Conservation (phyloP, 768 basidiomycete genomes). For the Boletales sp. region DNA sequence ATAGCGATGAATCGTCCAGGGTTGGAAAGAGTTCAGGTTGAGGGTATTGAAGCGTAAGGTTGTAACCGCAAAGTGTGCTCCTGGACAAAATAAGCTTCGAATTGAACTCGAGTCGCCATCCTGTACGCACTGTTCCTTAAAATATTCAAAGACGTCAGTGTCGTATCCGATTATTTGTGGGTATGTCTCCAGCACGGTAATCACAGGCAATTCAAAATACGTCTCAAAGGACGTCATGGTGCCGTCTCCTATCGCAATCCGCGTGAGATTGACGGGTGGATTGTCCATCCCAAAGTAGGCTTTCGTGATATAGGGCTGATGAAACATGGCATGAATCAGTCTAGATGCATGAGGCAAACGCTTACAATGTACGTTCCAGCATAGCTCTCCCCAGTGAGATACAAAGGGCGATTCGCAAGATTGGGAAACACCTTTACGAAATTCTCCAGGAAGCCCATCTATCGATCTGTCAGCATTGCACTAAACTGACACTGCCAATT, state of each 20-base stretch:
- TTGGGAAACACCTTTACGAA: constrained; percentile 72
- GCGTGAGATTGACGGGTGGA: constrained; percentile 65
- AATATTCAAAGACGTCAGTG: constrained; percentile 61
- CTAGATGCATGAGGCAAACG: not conserved
- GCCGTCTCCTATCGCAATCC: constrained; percentile 69
- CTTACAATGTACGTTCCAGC: constrained; percentile 65
- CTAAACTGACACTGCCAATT: too few species aligned
- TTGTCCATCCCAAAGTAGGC: constrained; percentile 56
- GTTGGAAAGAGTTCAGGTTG: constrained; percentile 50
- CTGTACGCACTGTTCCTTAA: constrained; percentile 51
- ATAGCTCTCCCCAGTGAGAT: constrained; percentile 74
- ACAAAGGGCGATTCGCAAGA: constrained; percentile 59
- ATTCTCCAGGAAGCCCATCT: constrained; percentile 71
- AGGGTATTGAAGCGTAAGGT: constrained; percentile 67
- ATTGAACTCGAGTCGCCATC: too few species aligned
- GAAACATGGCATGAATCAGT: not conserved
- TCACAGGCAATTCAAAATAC: constrained; percentile 52
- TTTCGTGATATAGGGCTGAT: constrained; percentile 75
- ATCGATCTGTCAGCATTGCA: not conserved
- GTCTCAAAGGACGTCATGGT: constrained; percentile 46
- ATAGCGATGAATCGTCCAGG: not conserved
- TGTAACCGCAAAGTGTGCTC: constrained; percentile 58
- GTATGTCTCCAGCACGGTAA: constrained; percentile 62
- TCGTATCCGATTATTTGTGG: constrained; percentile 76
- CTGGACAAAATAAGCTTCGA: constrained; percentile 29